Evolutionary conservation across 768 basidiomycete species (phyloP).

Genomic region (Hericium coralloides): DNA sequence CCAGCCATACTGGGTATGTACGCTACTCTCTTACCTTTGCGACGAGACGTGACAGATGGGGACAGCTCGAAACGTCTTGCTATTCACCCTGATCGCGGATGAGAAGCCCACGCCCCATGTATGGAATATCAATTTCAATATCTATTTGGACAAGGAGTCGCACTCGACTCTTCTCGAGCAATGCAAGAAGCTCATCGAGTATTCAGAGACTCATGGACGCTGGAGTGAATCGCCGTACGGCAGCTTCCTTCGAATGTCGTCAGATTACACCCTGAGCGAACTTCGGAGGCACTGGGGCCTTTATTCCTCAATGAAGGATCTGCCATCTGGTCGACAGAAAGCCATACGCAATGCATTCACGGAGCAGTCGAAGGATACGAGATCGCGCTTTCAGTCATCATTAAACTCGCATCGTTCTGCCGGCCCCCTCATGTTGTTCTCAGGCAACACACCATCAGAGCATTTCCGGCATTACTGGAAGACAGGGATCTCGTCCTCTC

Average conservation of each 20-base stretch:
- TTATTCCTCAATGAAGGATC: constrained; percentile 6
- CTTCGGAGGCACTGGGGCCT: constrained; percentile 32
- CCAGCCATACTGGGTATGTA: constrained; percentile 35
- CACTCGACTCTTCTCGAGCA: constrained; percentile 25
- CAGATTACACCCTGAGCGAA: constrained; percentile 27
- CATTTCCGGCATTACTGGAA: constrained; percentile 30
- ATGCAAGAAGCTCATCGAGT: constrained; percentile 28
- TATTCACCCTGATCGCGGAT: constrained; percentile 35
- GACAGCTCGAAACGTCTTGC: constrained; percentile 39
- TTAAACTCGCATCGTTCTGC: constrained; percentile 21
- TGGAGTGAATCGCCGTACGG: constrained; percentile 34
- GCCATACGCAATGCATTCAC: background rate
- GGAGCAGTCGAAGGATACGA: background rate
- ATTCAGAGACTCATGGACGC: constrained; percentile 22
- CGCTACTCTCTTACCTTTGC: background rate
- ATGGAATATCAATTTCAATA: constrained; percentile 43
- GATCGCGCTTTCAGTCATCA: constrained; percentile 3
- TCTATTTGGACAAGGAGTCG: constrained; percentile 31
- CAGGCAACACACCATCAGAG: constrained; percentile 10
- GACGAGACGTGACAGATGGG: background rate
- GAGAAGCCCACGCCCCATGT: constrained; percentile 14
- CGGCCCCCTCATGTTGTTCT: constrained; percentile 25
- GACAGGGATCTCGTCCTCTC: constrained; percentile 29
- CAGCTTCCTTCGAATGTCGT: constrained; percentile 28
- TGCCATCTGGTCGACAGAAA: background rate